A percentile compares a stretch with the other conserved stretches of the same genome.
These are phyloP conservation scores for Cardamine resedifolia DNA, from an alignment of 345 rosid species.

Conservation along the genomic window DNA sequence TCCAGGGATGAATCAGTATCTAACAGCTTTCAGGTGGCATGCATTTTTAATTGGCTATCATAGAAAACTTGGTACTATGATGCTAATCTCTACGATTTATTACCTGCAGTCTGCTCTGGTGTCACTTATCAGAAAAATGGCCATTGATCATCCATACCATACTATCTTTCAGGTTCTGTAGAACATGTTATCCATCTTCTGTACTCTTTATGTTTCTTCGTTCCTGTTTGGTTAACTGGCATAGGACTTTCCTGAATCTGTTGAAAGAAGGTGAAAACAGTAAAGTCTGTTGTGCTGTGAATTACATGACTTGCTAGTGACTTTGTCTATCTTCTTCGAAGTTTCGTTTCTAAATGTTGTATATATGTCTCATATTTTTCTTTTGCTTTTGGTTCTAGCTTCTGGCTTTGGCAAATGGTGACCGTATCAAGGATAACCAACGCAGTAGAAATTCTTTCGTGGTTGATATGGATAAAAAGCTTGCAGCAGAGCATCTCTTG, in stretches of 20 bases:
- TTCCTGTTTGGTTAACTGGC: constrained; percentile 12
- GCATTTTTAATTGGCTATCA: constrained; percentile 2
- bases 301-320: constrained; percentile 7
- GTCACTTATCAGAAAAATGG: constrained; percentile 94
- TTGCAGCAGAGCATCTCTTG: constrained; percentile 80
- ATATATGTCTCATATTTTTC: constrained; percentile 9
- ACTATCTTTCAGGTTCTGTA: constrained; percentile 78
- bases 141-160: constrained; percentile 96
- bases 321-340: constrained; percentile 7
- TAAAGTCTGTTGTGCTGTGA: constrained; percentile 11
- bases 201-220: constrained; percentile 5
- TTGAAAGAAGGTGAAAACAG: constrained; percentile 15
- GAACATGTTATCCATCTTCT: constrained; percentile 8
- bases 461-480: constrained; percentile 88
- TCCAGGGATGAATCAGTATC: constrained; percentile 67
- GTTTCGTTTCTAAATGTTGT: constrained; percentile 1
- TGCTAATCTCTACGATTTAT: constrained; percentile 36
- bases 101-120: constrained; percentile 78
- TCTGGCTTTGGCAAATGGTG: constrained; percentile 95
- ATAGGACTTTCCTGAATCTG: constrained; percentile 21
- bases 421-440: constrained; percentile 92
- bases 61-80: constrained; percentile 14
- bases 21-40: constrained; percentile 75
- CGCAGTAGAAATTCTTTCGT: constrained; percentile 88
- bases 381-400: constrained; percentile 52